phyloP scores from a whole-genome alignment of 306 rosid genomes.

The Malus fusca region DNA sequence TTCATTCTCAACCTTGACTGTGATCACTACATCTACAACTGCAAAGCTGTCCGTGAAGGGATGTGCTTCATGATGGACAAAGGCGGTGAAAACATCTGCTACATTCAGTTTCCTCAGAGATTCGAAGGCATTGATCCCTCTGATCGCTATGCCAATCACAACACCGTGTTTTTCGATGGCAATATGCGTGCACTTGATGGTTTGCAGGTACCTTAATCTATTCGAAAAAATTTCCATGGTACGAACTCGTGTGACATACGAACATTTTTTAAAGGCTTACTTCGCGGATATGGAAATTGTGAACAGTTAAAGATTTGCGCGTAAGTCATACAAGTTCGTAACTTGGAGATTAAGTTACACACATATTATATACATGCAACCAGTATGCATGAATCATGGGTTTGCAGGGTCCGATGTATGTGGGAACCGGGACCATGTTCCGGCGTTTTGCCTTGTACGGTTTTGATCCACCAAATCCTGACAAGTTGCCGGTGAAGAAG shows the following conservation, averaged over 20 bases:
- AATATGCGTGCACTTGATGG: constrained; percentile 51
- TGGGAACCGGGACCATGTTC: constrained; percentile 91
- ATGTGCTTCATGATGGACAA: constrained; percentile 96
- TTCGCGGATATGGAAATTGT: background rate
- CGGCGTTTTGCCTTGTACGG: constrained; percentile 78
- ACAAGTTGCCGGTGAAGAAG: constrained; percentile 3
- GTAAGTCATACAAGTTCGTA: background rate
- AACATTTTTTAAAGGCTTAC: background rate
- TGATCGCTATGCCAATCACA: constrained; percentile 88
- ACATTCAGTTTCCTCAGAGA: constrained; percentile 95
- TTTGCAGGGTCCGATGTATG: constrained; percentile 68
- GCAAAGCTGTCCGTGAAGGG: constrained; percentile 88
- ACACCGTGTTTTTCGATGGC: constrained; percentile 82
- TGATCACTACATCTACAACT: constrained; percentile 75
- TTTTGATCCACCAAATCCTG: constrained; percentile 59
- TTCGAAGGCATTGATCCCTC: constrained; percentile 93
- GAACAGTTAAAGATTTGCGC: background rate
- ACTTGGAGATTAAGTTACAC: background rate
- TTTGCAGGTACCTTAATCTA: constrained; percentile 20
- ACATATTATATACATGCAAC: background rate
- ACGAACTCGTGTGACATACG: background rate
- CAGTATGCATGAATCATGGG: background rate
- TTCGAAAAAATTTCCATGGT: background rate
- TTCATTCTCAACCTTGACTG: constrained; percentile 89
- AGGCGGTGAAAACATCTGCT: constrained; percentile 67